Evolutionary conservation across 768 basidiomycete species (phyloP), one percentile per base, ranked within the genome.

Genomic region (Fomitopsis pulvina): DNA sequence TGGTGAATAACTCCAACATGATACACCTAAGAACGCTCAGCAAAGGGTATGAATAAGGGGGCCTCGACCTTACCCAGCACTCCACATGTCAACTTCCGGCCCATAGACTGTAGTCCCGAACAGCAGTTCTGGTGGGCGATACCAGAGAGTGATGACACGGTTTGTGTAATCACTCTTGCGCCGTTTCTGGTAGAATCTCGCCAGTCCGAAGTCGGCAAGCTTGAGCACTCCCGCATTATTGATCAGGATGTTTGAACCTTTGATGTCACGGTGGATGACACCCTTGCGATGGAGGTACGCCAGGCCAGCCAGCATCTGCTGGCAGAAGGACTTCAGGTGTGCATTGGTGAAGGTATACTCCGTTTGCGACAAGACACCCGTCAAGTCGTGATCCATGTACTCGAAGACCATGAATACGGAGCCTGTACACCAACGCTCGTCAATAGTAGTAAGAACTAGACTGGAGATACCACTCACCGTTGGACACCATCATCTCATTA

Each of bases 61-160:
- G 44, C 28, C 30, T 29, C 11, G 34, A 27, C 68, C 77, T 57
- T 69, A 95, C 92, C 96, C 96, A 37, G 96, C 96, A 65, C 92
- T 95, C 96, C 96, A 99, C 85, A 98, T 96, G 61, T 99, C 96
- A 21, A 99, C 95, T 62, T 95, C 94, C 4, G 93, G 86, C 2
- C 92, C 94, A 69, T 99, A 99, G 11, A 92, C 81, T 0, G 96
- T 99, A 26, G 93, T 90, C 25, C 96, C 96, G 59, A 97, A 85
- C 34, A 99, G 69, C 20, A 99, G 74, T 62, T 99, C 96, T 9
- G 95, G 96, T 4, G 93, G 90, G 50, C 96, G 79, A 67, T 99
- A 99, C 96, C 96, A 99, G 43, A 96, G 77, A 0, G 96, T 99
- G 57, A 99, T 98, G 44, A 99, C 96, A 27, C 96, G 80, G 65